Base-by-base conservation (phyloP, 225 moss, liverwort and hornwort genomes). In the Pseudisothecium myosuroides region DNA sequence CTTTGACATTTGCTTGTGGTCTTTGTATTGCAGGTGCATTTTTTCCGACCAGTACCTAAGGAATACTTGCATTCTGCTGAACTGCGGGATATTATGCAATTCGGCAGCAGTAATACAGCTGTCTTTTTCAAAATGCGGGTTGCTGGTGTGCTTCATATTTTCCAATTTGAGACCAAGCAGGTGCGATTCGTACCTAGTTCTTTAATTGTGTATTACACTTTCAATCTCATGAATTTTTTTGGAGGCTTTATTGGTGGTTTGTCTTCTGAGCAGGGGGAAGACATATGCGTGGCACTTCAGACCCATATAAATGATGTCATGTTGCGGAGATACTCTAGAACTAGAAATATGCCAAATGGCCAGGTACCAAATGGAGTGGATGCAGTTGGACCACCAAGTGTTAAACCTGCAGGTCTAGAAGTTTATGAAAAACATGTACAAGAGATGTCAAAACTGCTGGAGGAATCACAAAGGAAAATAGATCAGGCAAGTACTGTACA, bases 51-150 rank as follows among this genome's bases (percentile, higher is more conserved):
- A 73, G 96, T 98, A 50, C 98, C 98, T 32, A 98, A 98, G 90
- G 98, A 98, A 84, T 98, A 98, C 88, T 93, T 98, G 14, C 98
- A 98, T 86, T 98, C 98, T 87, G 98, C 96, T 87, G 98, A 98
- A 91, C 91, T 98, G 49, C 93, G 98, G 87, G 98, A 98, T 81
- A 98, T 98, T 67, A 98, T 98, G 98, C 98, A 98, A 88, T 98
- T 98, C 90, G 98, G 98, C 79, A 98, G 98, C 91, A 98, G 98
- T 90, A 98, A 98, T 66, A 98, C 98, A 54, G 98, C 98, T 37
- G 98, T 98, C 61, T 98, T 98, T 92, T 98, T 98, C 91, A 98
- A 98, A 91, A 98, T 98, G 98, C 93, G 98, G 55, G 98, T 98
- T 73, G 98, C 98, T 59, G 98, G 98, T 89, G 98, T 98, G 76